Percentiles rank a stretch among this genome's conserved stretches.
phyloP scores from a whole-genome alignment of 768 basidiomycete species.

The Megacollybia marginata region DNA sequence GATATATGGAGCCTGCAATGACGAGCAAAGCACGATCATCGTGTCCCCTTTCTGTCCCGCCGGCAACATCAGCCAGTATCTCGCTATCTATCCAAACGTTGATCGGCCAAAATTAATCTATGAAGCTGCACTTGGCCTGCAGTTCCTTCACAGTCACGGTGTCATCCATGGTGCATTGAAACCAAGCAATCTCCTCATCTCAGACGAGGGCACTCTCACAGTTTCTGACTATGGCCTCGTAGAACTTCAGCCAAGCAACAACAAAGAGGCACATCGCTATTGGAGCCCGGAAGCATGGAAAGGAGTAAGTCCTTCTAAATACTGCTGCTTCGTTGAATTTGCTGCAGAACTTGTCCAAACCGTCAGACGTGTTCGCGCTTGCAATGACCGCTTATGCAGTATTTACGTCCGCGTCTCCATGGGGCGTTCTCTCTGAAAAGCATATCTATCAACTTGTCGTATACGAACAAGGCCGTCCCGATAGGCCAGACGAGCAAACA shows the following conservation, averaged over 20 bases:
- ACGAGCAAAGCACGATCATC: conserved; percentile 11
- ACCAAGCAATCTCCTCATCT: conserved; percentile 16
- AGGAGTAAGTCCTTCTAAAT: conserved; percentile 8
- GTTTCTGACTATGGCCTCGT: conserved; percentile 16
- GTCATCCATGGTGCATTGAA: conserved; percentile 17
- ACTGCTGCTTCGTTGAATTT: neutral
- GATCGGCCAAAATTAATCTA: conserved; percentile 12
- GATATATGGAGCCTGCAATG: conserved; percentile 14
- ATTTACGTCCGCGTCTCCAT: conserved; percentile 7
- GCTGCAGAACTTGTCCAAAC: conserved; percentile 11
- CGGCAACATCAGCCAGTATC: conserved; percentile 11
- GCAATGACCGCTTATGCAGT: conserved; percentile 18
- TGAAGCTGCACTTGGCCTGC: conserved; percentile 13
- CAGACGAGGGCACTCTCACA: conserved; percentile 8
- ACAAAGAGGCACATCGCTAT: conserved; percentile 14
- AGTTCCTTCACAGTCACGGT: conserved; percentile 13
- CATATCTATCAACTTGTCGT: conserved; percentile 17
- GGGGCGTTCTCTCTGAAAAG: conserved; percentile 16
- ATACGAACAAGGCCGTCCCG: conserved; percentile 15
- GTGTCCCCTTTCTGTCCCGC: conserved; percentile 6
- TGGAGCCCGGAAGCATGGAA: conserved; percentile 21
- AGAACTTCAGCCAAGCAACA: conserved; percentile 11
- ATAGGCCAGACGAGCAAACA: conserved; percentile 15
- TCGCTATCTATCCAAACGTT: conserved; percentile 8
- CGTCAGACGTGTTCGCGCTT: conserved; percentile 19